Evolutionary conservation across 352 stramenopile species (phyloP).

Genomic region (Pythium phragmitis): DNA sequence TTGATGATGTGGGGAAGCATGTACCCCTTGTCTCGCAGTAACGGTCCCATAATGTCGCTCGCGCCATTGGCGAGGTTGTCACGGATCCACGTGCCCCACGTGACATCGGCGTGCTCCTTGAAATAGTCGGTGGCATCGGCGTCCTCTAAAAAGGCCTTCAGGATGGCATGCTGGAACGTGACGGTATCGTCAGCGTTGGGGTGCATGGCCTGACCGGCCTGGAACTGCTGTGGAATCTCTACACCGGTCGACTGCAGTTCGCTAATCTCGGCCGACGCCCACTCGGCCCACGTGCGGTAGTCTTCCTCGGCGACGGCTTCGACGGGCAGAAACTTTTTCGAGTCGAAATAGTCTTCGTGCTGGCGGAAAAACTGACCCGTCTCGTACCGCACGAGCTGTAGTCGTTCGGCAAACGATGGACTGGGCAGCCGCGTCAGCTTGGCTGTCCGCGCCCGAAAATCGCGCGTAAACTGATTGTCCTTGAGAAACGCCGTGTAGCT

Average conservation of each 20-base stretch:
- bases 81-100: constrained; percentile 48
- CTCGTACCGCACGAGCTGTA: constrained; percentile 75
- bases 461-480: constrained; percentile 60
- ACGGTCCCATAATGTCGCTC: constrained; percentile 45
- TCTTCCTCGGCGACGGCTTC: constrained; percentile 38
- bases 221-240: constrained; percentile 38
- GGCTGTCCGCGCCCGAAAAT: constrained; percentile 52
- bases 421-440: constrained; percentile 51
- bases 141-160: constrained; percentile 57
- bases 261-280: constrained; percentile 43
- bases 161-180: constrained; percentile 49
- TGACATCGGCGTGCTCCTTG: constrained; percentile 46
- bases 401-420: constrained; percentile 43
- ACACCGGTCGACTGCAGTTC: constrained; percentile 25
- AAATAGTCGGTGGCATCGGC: constrained; percentile 50
- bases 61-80: constrained; percentile 43
- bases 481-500: constrained; percentile 71
- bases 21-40: constrained; percentile 53
- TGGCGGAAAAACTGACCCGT: constrained; percentile 72
- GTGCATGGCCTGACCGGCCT: constrained; percentile 38
- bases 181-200: constrained; percentile 43
- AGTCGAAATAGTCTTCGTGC: constrained; percentile 78
- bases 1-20: constrained; percentile 70
- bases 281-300: constrained; percentile 48
- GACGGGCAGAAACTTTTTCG: constrained; percentile 56